Evolutionary conservation across 768 basidiomycete genomes (phyloP).

Genomic region (Lentinula sp.): DNA sequence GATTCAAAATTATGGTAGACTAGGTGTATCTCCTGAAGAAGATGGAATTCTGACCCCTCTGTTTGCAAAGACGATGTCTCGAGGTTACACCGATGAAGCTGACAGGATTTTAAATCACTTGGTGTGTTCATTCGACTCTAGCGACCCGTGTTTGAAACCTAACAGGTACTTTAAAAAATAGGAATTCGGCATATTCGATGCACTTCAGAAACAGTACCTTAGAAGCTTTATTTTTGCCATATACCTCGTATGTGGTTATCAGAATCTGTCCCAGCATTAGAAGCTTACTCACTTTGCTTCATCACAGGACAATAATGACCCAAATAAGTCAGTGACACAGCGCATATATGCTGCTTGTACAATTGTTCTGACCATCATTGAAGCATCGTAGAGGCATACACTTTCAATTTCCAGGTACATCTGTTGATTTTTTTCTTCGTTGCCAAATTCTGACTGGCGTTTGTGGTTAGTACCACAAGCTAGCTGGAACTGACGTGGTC

Average conservation of each 20-base stretch:
- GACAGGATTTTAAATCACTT: constrained; percentile 79
- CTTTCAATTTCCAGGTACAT: constrained; percentile 75
- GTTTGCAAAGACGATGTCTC: constrained; percentile 45
- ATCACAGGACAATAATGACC: constrained; percentile 73
- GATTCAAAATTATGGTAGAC: constrained; percentile 62
- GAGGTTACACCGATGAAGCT: constrained; percentile 78
- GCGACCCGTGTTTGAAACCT: constrained; percentile 9
- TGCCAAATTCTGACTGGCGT: neutral
- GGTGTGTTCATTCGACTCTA: constrained; percentile 31
- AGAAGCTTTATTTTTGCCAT: constrained; percentile 82
- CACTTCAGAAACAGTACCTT: constrained; percentile 78
- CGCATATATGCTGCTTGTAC: constrained; percentile 20
- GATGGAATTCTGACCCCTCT: neutral
- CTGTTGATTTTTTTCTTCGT: neutral
- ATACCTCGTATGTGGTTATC: constrained; percentile 52
- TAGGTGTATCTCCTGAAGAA: neutral
- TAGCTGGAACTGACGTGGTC: constrained; percentile 51
- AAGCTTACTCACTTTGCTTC: constrained; percentile 2
- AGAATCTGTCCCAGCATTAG: neutral
- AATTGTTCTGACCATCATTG: neutral
- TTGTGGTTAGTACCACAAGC: constrained; percentile 52
- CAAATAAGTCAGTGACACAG: constrained; percentile 56
- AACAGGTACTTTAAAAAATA: constrained; percentile 19
- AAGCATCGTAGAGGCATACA: constrained; percentile 85
- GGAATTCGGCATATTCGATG: constrained; percentile 87